These are phyloP conservation scores for Mycena vulgaris DNA, from an alignment of 768 basidiomycete species.

Conservation along the genomic window DNA sequence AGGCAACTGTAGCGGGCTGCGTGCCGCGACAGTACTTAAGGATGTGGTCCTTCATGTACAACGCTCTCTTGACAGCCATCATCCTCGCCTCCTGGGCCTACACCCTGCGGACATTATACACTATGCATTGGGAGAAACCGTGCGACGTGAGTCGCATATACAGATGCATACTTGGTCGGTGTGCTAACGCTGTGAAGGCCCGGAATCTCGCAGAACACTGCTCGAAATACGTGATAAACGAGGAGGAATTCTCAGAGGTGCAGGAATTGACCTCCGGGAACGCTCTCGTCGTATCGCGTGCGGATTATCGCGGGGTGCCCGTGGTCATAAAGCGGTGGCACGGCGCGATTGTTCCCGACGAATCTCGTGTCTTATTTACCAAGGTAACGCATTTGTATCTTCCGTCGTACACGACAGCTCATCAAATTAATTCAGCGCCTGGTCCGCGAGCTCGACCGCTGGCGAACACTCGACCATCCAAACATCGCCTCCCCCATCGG, in stretches of 20 bases:
- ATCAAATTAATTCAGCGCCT: constrained; percentile 28
- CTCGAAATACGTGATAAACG: constrained; percentile 23
- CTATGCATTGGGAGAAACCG: constrained; percentile 5
- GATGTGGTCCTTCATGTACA: constrained; percentile 10
- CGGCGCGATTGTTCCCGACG: constrained; percentile 19
- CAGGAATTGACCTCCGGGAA: constrained; percentile 19
- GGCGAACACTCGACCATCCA: constrained; percentile 31
- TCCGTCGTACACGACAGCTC: too few species aligned
- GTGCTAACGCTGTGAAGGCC: constrained; percentile 9
- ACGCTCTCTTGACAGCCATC: constrained; percentile 20
- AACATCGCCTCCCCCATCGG: constrained; percentile 34
- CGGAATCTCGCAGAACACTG: constrained; percentile 33
- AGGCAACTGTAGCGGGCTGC: constrained; percentile 3
- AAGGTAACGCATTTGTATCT: constrained; percentile 15
- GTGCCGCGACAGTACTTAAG: constrained; percentile 23
- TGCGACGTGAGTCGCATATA: constrained; percentile 20
- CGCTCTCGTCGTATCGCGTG: constrained; percentile 21
- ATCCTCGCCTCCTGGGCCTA: constrained; percentile 30
- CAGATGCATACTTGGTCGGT: background rate
- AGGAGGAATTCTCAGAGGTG: constrained; percentile 1
- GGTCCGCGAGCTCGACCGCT: constrained; percentile 27
- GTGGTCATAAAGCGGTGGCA: constrained; percentile 37
- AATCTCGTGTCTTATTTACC: constrained; percentile 19
- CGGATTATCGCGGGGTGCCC: constrained; percentile 12
- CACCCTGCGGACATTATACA: constrained; percentile 9